Conservation (phyloP, 1,139 yeast species). For the Yamadazyma conglobata region DNA sequence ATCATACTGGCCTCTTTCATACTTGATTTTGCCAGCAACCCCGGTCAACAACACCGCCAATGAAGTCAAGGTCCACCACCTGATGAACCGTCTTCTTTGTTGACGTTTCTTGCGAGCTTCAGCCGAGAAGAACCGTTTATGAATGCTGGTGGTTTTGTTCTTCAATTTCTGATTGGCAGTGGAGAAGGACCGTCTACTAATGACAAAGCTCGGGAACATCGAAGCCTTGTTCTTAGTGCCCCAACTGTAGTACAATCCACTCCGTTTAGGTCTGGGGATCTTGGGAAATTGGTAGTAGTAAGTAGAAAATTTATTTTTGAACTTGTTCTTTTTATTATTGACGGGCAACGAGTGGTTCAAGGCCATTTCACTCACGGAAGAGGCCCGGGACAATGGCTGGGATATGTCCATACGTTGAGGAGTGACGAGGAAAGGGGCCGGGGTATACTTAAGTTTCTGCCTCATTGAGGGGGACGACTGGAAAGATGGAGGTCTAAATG, state of each 20-base stretch:
- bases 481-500: slow-evolving; percentile 23
- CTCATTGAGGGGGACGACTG: slow-evolving; percentile 14
- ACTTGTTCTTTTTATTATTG: slow-evolving; percentile 17
- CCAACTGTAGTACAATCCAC: slow-evolving; percentile 54
- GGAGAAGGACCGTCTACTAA: slow-evolving; percentile 35
- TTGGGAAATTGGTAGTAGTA: slow-evolving; percentile 48
- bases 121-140: slow-evolving; percentile 40
- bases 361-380: slow-evolving; percentile 34
- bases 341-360: slow-evolving; percentile 14
- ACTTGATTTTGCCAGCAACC: slow-evolving; percentile 52
- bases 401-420: slow-evolving; percentile 35
- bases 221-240: slow-evolving; percentile 19
- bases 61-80: slow-evolving; percentile 70
- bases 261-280: slow-evolving; percentile 64
- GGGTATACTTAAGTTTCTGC: slow-evolving; percentile 14
- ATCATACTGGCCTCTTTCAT: slow-evolving; percentile 28
- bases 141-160: slow-evolving; percentile 35
- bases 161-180: slow-evolving; percentile 37
- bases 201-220: slow-evolving; percentile 23
- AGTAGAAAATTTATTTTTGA: slow-evolving; percentile 16
- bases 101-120: slow-evolving; percentile 43
- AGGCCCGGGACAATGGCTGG: slow-evolving; percentile 45
- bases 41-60: slow-evolving; percentile 64
- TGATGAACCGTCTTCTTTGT: slow-evolving; percentile 49
- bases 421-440: slow-evolving; percentile 20